A percentile compares a stretch with the other conserved stretches of the same genome.
Conservation (phyloP, 2,329 filamentous ascomycete species). For the Incumbomyces lentus region DNA sequence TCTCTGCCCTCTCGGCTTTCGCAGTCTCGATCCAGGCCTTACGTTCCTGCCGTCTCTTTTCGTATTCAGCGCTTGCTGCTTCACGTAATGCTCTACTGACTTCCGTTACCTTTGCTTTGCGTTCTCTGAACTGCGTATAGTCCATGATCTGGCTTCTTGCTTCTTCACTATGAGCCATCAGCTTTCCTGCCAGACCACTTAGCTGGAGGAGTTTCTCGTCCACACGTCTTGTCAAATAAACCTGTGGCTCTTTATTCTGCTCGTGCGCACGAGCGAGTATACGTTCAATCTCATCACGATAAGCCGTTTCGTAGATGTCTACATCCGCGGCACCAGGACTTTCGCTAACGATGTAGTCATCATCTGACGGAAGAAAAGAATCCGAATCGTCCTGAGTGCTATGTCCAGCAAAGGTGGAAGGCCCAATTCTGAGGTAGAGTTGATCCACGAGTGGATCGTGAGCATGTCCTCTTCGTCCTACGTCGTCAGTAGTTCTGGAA, state of each 20-base stretch:
- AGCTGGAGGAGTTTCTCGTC: slow-evolving; percentile 29
- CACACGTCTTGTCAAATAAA: slow-evolving; percentile 47
- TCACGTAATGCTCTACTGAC: slow-evolving; percentile 21
- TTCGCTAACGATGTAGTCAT: slow-evolving; percentile 56
- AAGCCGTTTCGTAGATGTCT: slow-evolving; percentile 81
- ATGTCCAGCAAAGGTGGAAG: slow-evolving; percentile 35
- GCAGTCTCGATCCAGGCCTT: slow-evolving; percentile 26
- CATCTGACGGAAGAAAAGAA: slow-evolving; percentile 17
- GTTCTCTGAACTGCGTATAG: slow-evolving; percentile 19
- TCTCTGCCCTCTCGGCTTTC: slow-evolving; percentile 13
- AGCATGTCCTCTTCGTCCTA: slow-evolving; percentile 43
- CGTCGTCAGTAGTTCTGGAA: slow-evolving; percentile 15
- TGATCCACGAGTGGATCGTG: slow-evolving; percentile 56
- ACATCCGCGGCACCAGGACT: slow-evolving; percentile 76
- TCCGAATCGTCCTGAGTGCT: slow-evolving; percentile 38
- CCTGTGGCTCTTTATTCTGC: slow-evolving; percentile 37
- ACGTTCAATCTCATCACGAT: slow-evolving; percentile 67
- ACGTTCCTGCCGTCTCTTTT: slow-evolving; percentile 18
- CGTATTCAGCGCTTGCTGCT: slow-evolving; percentile 21
- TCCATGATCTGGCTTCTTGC: slow-evolving; percentile 19
- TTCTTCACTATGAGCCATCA: slow-evolving; percentile 20
- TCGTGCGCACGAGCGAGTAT: slow-evolving; percentile 45
- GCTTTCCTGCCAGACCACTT: slow-evolving; percentile 19
- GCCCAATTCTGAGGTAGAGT: slow-evolving; percentile 67
- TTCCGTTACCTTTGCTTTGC: slow-evolving; percentile 20